A percentile compares a stretch with the other conserved stretches of the same genome.
phyloP scores from a whole-genome alignment of 768 basidiomycete genomes.

The Gymnopilus dilepis region DNA sequence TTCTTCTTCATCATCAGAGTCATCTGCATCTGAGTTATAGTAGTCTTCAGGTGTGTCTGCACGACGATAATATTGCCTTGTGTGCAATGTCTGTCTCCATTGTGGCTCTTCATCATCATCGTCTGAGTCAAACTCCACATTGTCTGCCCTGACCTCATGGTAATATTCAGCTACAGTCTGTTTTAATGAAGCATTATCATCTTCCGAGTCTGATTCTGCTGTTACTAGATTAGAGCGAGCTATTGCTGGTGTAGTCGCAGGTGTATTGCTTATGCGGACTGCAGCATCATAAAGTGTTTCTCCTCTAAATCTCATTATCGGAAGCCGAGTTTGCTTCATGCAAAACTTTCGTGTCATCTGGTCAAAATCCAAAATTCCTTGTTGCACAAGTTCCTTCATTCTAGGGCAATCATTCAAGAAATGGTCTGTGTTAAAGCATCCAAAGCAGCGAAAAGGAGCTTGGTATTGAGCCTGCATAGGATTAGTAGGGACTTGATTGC shows the following conservation, averaged over 20 bases:
- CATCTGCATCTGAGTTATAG: too few relatives aligned
- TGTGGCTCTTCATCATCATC: too few relatives aligned
- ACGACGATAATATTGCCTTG: too few relatives aligned
- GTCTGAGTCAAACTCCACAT: background rate
- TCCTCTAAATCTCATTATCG: background rate
- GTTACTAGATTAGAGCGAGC: too few relatives aligned
- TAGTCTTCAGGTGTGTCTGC: too few relatives aligned
- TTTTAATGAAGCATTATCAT: background rate
- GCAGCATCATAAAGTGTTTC: background rate
- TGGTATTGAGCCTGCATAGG: background rate
- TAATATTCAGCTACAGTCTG: too few relatives aligned
- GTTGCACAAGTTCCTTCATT: conserved; percentile 5
- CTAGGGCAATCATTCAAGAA: conserved; percentile 11
- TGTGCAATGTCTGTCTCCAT: too few relatives aligned
- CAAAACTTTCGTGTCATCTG: background rate
- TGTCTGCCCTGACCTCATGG: background rate
- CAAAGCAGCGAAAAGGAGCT: conserved; percentile 16
- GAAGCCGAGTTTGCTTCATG: background rate
- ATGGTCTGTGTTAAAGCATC: conserved; percentile 10
- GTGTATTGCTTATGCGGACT: background rate
- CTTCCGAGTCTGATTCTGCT: too few relatives aligned
- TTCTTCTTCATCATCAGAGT: too few relatives aligned
- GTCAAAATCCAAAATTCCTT: conserved; percentile 3
- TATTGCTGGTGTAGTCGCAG: too few relatives aligned
- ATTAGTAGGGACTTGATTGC: background rate